Base-by-base conservation (phyloP, 2,329 filamentous ascomycete genomes). In the Claviceps capensis region DNA sequence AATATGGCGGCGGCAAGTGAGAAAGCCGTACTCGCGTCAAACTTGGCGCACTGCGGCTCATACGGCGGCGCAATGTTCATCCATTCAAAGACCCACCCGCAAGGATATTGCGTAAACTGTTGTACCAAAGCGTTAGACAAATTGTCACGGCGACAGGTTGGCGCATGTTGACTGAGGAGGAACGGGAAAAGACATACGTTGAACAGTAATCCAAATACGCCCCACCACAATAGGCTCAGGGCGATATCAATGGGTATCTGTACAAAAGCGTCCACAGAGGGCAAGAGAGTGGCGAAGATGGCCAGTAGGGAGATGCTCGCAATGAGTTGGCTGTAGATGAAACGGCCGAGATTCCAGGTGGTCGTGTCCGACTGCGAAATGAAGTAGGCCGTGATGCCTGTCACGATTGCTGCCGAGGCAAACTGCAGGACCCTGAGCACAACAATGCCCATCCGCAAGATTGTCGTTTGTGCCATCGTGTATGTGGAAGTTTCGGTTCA, bases 251-350 rank as follows among this genome's bases (percentile, higher is more conserved):
- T 70, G 2, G 80, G 81, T 72, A 81, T 86, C 63, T 81, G 74
- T 56, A 80, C 73, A 65, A 86, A 84, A 52, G 71, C 72, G 30
- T 69, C 68, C 1, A 76, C 73, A 60, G 82, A 83, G 2, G 83
- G 83, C 47, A 87, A 72, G n/a, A 86, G 70, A 78, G 82, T 85
- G 56, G 86, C 61, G 16, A 87, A 66, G 5, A 76, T 71, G 16
- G 83, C 68, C 34, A 88, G 64, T 49, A 86, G 76, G 4, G 81
- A 78, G 19, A 87, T 61, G 30, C 73, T 78, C 3, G 83, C 80
- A 46, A 86, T 73, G n/a, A 85, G 76, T 62, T 83, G 76, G 46
- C 81, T 77, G 70, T 85, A 88, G 68, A 87, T 84, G 68, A 81
- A 79, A 54, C 82, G 79, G 22, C 73, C 78, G n/a, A 56, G 54